These are phyloP conservation scores for Glebionis coronaria DNA, from an alignment of 129 eudicot genomes.

Conservation along the genomic window DNA sequence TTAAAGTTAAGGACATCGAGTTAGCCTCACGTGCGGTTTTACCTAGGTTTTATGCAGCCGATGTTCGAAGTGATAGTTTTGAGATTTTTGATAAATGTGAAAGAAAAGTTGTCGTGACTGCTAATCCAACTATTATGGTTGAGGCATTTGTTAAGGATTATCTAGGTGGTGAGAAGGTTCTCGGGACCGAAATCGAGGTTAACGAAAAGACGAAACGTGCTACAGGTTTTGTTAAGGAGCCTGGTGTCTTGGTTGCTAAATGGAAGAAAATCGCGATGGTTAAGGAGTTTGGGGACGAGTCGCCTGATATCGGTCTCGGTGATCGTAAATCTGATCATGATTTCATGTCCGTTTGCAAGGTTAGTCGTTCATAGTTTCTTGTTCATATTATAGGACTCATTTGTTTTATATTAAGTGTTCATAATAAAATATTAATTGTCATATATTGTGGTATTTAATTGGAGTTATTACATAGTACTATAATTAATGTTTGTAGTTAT, in stretches of 20 bases:
- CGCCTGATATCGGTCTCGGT: constrained; percentile 90
- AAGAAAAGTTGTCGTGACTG: constrained; percentile 81
- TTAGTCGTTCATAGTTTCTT: constrained; percentile 28
- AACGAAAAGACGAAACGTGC: constrained; percentile 75
- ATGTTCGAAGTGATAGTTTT: constrained; percentile 75
- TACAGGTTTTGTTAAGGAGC: constrained; percentile 77
- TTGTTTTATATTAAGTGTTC: too few relatives aligned
- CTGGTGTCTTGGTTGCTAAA: constrained; percentile 91
- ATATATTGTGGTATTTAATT: constrained; percentile 8
- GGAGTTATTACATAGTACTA: too few relatives aligned
- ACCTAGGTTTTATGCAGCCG: constrained; percentile 75
- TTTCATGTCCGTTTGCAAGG: constrained; percentile 98
- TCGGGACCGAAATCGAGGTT: constrained; percentile 95
- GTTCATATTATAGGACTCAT: too few relatives aligned
- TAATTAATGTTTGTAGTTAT: constrained; percentile 8
- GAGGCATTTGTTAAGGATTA: constrained; percentile 86
- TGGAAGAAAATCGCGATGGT: constrained; percentile 68
- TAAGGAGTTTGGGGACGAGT: constrained; percentile 80
- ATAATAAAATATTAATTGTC: too few relatives aligned
- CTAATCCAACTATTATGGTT: constrained; percentile 94
- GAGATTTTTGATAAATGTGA: constrained; percentile 70
- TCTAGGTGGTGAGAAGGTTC: constrained; percentile 89
- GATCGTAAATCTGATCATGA: constrained; percentile 95
- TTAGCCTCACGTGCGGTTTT: constrained; percentile 87
- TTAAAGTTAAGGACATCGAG: constrained; percentile 74